These are phyloP conservation scores for Candida sp. DNA, from an alignment of 1,139 yeast genomes.

Conservation along the genomic window DNA sequence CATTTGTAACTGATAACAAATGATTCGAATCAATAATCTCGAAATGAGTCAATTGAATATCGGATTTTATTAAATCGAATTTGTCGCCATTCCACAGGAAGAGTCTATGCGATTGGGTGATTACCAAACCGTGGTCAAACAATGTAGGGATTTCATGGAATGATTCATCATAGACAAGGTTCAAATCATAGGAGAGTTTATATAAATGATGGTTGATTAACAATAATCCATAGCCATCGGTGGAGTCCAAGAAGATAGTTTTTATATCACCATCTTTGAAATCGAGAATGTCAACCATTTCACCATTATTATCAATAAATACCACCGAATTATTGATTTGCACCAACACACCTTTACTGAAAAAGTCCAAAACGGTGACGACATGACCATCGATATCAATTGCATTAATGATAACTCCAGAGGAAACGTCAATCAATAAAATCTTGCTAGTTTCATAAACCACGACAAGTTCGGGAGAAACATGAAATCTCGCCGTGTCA, in stretches of 20 bases:
- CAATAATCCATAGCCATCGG: slow-evolving; percentile 1
- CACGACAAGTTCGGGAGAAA: not conserved
- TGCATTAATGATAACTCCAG: not conserved
- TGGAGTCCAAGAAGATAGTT: not conserved
- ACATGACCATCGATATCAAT: not conserved
- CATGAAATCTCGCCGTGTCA: not conserved
- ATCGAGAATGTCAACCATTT: not conserved
- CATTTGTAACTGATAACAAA: not conserved
- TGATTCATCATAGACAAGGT: not conserved
- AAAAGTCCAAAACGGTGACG: not conserved
- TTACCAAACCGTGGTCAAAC: not conserved
- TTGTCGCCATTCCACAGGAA: not conserved
- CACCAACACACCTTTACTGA: not conserved
- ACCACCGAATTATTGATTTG: not conserved
- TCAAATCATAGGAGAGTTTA: slow-evolving; percentile 1
- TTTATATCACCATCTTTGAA: not conserved
- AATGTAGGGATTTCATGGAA: not conserved
- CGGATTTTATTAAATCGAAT: slow-evolving; percentile 1
- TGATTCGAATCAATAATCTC: slow-evolving; percentile 4
- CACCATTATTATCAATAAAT: not conserved
- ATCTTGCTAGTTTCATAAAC: not conserved
- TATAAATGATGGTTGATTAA: not conserved
- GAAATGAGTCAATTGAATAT: not conserved
- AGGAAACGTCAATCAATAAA: not conserved
- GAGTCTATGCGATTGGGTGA: not conserved